phyloP scores from a whole-genome alignment of 225 moss, liverwort and hornwort species.

The Pseudoscleropodium purum region DNA sequence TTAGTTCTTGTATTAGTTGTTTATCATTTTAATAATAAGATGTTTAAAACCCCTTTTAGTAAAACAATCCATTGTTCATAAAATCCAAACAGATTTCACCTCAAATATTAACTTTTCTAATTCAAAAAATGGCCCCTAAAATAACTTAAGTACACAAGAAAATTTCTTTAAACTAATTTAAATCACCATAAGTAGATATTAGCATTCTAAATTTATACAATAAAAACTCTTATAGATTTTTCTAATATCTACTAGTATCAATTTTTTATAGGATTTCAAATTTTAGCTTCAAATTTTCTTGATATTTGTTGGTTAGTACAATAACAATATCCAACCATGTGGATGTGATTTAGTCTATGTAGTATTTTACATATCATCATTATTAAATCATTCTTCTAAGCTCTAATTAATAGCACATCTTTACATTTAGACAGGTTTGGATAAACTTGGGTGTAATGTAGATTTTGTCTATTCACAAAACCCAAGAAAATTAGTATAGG shows the following conservation, averaged over 20 bases:
- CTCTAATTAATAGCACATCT: neutral
- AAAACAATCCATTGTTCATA: neutral
- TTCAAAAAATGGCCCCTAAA: neutral
- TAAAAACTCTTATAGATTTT: neutral
- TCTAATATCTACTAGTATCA: neutral
- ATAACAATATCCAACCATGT: neutral
- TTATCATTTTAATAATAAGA: neutral
- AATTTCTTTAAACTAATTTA: no score
- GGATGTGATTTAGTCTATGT: rapidly evolving
- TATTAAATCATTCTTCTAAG: neutral
- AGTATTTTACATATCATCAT: neutral
- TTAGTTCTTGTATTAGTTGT: neutral
- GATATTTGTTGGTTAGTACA: neutral
- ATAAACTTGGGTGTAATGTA: no score
- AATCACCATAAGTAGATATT: neutral
- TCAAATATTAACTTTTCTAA: neutral
- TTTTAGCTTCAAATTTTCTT: neutral
- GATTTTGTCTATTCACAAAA: no score
- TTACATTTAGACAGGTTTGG: neutral
- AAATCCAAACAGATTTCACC: neutral
- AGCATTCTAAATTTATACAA: neutral
- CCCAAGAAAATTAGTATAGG: no score
- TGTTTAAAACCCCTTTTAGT: rapidly evolving
- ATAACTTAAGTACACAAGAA: neutral
- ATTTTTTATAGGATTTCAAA: neutral